Percentiles rank a stretch among this genome's conserved stretches.
phyloP scores from a whole-genome alignment of 768 basidiomycete species.

The Calocybe indica region DNA sequence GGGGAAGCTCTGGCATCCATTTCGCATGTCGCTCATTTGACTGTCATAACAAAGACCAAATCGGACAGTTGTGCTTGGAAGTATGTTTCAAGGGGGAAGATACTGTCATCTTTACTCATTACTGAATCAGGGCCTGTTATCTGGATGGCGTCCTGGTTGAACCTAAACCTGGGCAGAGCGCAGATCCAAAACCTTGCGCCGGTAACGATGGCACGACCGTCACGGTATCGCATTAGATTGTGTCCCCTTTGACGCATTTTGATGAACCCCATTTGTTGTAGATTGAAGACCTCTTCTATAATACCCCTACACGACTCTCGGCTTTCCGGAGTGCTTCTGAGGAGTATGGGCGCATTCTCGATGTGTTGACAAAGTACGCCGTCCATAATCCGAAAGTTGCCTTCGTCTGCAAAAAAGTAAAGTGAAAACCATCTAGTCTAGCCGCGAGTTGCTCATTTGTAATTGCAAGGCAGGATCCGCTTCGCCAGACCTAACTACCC shows the following conservation, averaged over 20 bases:
- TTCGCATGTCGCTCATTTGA: constrained; percentile 86
- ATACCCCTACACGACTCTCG: constrained; percentile 81
- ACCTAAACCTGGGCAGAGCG: constrained; percentile 60
- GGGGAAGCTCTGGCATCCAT: constrained; percentile 97
- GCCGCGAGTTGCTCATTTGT: neutral
- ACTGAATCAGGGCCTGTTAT: constrained; percentile 64
- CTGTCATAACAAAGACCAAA: constrained; percentile 87
- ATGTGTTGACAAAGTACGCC: constrained; percentile 90
- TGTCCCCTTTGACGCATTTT: neutral
- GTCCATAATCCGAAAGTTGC: constrained; percentile 87
- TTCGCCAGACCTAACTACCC: constrained; percentile 78
- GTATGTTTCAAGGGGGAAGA: constrained; percentile 40
- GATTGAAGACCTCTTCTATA: constrained; percentile 97
- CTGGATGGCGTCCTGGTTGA: constrained; percentile 69
- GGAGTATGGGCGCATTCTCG: constrained; percentile 87
- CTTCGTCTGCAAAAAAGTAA: constrained; percentile 89
- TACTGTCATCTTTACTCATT: too few species aligned
- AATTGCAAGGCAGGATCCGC: constrained; percentile 58
- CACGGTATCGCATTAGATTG: constrained; percentile 41
- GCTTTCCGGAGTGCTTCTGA: constrained; percentile 82
- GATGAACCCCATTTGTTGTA: constrained; percentile 21
- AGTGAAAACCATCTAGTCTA: neutral
- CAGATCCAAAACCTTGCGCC: constrained; percentile 85
- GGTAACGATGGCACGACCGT: constrained; percentile 94
- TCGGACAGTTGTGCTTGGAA: constrained; percentile 85